Base-by-base conservation (phyloP, 768 basidiomycete species). In the Coprinellus micaceus region DNA sequence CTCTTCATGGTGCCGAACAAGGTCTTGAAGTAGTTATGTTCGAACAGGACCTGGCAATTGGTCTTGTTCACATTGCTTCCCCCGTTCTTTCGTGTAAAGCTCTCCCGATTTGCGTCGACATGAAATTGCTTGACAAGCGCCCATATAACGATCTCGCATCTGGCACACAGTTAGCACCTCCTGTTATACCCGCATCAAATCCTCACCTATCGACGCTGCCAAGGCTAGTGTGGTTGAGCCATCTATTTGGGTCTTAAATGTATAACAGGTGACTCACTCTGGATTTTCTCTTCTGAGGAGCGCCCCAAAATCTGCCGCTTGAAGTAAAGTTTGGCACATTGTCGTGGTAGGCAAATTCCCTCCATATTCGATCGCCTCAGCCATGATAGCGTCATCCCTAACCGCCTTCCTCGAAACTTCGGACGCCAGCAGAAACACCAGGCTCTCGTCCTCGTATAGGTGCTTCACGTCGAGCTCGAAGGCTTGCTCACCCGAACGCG, bases 21-120 rank as follows among this genome's bases (percentile, higher is more conserved):
- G 3, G 28, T 43, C 10, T 29, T 43, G 56, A 57, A 57, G 9
- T 28, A 17, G 2, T 36, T 37, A 40, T 57, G 56, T 6, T 44
- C 56, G 25, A 57, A 13, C 2, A 57, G 28, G n/a, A 28, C 13
- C 46, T 57, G 56, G 41, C 56, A 57, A 24, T n/a, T 24, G 22
- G 56, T 57, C 28, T 39, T 43, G 19, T 50, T 49, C 21, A 39
- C 26, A 10, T 33, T 6, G 15, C 7, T 43, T 29, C 25, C 28
- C 13, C 19, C 7, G 24, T 37, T 52, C 28, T 24, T 57, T 41
- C 48, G 29, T 9, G 56, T 49, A 33, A 51, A 43, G 17, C 17
- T 25, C 26, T 57, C 56, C 2, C 56, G 49, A 33, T 52, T 43
- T 5, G 33, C 21, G 36, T 57, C 56, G 26, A 57, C 40, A 43